phyloP scores from a whole-genome alignment of 1,139 yeast genomes.

The Saccharomycopsis hybrid region DNA sequence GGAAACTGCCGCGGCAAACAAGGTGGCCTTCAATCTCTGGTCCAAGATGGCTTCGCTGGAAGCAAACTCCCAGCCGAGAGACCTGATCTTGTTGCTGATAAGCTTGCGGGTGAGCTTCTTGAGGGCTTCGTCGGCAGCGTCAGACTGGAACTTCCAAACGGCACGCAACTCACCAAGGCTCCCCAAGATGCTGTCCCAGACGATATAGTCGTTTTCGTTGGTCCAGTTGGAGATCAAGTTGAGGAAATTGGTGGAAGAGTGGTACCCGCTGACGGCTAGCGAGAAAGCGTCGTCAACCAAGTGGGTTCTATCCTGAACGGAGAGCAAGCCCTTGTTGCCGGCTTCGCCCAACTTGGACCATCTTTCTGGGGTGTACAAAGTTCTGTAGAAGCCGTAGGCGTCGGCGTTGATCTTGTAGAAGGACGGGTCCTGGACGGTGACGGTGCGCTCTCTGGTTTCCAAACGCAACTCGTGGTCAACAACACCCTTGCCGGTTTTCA shows the following conservation, averaged over 20 bases:
- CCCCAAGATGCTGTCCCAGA: constrained; percentile 51
- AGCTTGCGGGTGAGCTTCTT: constrained; percentile 54
- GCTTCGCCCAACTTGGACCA: constrained; percentile 70
- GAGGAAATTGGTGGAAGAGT: constrained; percentile 59
- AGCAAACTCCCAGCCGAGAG: constrained; percentile 52
- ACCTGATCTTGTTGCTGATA: constrained; percentile 49
- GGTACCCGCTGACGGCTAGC: constrained; percentile 66
- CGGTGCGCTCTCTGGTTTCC: constrained; percentile 45
- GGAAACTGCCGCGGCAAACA: constrained; percentile 47
- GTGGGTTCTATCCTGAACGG: constrained; percentile 82
- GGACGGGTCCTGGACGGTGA: constrained; percentile 40
- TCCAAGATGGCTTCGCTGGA: constrained; percentile 60
- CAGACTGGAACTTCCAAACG: constrained; percentile 6
- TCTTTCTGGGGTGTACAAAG: constrained; percentile 69
- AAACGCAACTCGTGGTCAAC: constrained; percentile 53
- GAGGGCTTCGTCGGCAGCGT: constrained; percentile 38
- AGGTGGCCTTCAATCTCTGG: constrained; percentile 67
- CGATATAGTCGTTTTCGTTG: constrained; percentile 62
- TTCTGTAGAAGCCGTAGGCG: constrained; percentile 78
- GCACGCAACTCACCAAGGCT: constrained; percentile 8
- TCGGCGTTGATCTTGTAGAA: constrained; percentile 78
- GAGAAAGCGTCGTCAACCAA: constrained; percentile 78
- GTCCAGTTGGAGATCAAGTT: constrained; percentile 64
- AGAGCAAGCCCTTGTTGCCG: constrained; percentile 55
- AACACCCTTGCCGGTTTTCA: constrained; percentile 61